Conservation (phyloP, 1,284 basidiomycete species). For the Trichosporon inkin region DNA sequence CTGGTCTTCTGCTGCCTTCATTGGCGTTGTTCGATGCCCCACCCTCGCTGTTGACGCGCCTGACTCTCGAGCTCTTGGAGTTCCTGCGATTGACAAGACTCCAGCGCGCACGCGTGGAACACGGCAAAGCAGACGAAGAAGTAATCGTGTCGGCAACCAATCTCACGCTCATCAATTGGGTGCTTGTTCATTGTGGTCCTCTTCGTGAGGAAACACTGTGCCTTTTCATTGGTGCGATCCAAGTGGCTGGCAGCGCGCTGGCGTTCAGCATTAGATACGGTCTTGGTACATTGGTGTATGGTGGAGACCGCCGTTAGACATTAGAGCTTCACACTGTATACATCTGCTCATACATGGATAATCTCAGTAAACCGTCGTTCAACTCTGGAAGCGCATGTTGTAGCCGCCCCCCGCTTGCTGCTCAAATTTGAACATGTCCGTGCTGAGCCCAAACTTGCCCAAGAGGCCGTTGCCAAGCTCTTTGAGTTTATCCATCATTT, state of each 20-base stretch:
- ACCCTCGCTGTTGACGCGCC: constrained; percentile 54
- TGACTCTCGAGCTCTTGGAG: constrained; percentile 61
- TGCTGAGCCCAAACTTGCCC: constrained; percentile 83
- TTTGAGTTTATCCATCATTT: constrained; percentile 91
- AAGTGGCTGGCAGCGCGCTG: constrained; percentile 68
- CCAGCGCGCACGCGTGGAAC: constrained; percentile 54
- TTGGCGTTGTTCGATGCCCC: constrained; percentile 59
- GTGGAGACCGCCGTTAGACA: constrained; percentile 70
- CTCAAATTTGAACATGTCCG: constrained; percentile 91
- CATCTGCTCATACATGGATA: background rate
- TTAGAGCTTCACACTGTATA: constrained; percentile 7
- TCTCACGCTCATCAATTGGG: constrained; percentile 78
- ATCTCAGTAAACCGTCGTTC: background rate
- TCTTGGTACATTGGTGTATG: constrained; percentile 77
- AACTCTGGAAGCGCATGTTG: constrained; percentile 72
- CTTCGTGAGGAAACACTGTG: constrained; percentile 76
- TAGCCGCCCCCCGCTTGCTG: constrained; percentile 91
- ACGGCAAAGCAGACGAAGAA: background rate
- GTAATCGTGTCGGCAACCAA: constrained; percentile 70
- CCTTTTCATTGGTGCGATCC: constrained; percentile 64
- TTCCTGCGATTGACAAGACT: constrained; percentile 65
- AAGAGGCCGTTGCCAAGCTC: constrained; percentile 84
- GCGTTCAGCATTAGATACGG: constrained; percentile 85
- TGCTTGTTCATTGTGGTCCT: constrained; percentile 71
- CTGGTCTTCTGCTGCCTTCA: constrained; percentile 71